Conservation (phyloP, 805 yeast genomes). For the Debaryomyces castellii region DNA sequence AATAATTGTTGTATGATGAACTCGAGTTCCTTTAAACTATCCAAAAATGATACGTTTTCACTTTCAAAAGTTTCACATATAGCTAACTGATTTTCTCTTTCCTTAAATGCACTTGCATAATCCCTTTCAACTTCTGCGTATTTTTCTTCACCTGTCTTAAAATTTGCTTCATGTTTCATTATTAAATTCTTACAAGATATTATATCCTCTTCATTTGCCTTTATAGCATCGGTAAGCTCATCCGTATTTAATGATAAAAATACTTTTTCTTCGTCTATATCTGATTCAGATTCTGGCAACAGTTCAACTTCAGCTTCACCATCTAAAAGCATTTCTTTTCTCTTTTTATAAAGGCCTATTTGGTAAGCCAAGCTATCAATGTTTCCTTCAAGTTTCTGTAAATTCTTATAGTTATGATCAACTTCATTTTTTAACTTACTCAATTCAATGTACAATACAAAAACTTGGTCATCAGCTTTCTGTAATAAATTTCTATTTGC, state of each 20-base stretch:
- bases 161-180: slow-evolving; percentile 11
- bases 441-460: slow-evolving; percentile 15
- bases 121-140: slow-evolving; percentile 13
- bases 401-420: slow-evolving; percentile 10
- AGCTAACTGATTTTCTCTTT: slow-evolving; percentile 9
- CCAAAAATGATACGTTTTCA: slow-evolving; percentile 28
- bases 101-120: slow-evolving; percentile 10
- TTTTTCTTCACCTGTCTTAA: slow-evolving; percentile 18
- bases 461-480: slow-evolving; percentile 13
- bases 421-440: slow-evolving; percentile 18
- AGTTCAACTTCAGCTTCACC: slow-evolving; percentile 3
- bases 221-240: slow-evolving; percentile 5
- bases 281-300: slow-evolving; percentile 8
- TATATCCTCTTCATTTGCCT: slow-evolving; percentile 12
- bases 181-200: slow-evolving; percentile 1
- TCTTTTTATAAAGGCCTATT: slow-evolving; percentile 5
- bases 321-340: slow-evolving; percentile 4
- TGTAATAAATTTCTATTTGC: slow-evolving; percentile 13
- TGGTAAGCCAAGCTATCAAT: slow-evolving; percentile 7
- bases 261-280: slow-evolving; percentile 8
- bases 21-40: slow-evolving; percentile 59
- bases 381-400: slow-evolving; percentile 4
- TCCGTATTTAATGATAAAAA: slow-evolving; percentile 3
- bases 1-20: slow-evolving; percentile 76
- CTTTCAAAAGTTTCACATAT: slow-evolving; percentile 16